Evolutionary conservation across 108 stramenopile species (phyloP).

Genomic region (Cyclotella baltica): DNA sequence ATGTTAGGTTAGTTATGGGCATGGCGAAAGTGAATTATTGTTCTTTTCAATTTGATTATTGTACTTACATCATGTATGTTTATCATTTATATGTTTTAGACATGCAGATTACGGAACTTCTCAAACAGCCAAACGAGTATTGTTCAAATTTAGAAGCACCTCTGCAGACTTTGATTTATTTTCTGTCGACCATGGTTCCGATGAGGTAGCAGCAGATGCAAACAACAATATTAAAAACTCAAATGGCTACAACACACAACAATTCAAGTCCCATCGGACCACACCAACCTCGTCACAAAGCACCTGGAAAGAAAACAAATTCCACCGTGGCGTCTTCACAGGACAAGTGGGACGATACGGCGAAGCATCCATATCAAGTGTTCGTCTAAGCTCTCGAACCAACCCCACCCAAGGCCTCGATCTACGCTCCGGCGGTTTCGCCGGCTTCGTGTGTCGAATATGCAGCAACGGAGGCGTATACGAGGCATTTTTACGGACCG

Average conservation of each 20-base stretch:
- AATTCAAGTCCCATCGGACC: background rate
- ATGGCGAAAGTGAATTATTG: no score
- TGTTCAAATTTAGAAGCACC: conserved; percentile 84
- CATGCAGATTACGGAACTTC: conserved; percentile 87
- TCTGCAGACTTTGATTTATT: conserved; percentile 79
- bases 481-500: conserved; percentile 79
- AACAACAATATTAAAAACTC: conserved; percentile 16
- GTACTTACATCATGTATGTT: no score
- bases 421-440: conserved; percentile 71
- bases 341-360: conserved; percentile 64
- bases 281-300: conserved; percentile 43
- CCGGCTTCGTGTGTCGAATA: conserved; percentile 75
- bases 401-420: conserved; percentile 78
- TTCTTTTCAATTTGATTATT: no score
- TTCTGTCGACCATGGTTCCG: conserved; percentile 72
- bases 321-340: conserved; percentile 80
- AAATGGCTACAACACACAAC: background rate
- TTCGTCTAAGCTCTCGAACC: conserved; percentile 73
- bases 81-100: no score
- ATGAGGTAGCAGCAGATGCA: conserved; percentile 36
- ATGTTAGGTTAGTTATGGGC: no score
- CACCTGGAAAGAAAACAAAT: conserved; percentile 79
- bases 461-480: conserved; percentile 83
- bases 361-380: conserved; percentile 75
- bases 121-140: conserved; percentile 88